These are phyloP conservation scores for Scytalidium lignicola DNA, from an alignment of 2,329 filamentous ascomycete genomes.

Conservation along the genomic window DNA sequence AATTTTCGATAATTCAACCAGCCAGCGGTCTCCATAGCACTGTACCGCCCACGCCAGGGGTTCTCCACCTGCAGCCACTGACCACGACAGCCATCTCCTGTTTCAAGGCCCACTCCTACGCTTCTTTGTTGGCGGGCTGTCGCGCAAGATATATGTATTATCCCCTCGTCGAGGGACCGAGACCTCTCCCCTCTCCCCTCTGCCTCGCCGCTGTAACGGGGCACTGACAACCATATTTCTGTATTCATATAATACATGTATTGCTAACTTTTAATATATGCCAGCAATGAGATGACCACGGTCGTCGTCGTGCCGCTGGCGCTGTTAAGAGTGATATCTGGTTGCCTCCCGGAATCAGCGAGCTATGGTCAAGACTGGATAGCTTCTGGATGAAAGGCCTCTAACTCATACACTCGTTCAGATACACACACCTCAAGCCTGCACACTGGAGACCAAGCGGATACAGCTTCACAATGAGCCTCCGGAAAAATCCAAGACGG, in stretches of 20 bases:
- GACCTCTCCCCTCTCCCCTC: not conserved
- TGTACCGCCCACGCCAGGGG: not conserved
- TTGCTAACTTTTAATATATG: not conserved
- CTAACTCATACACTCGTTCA: not conserved
- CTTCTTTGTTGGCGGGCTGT: not conserved
- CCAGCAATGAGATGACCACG: slow-evolving; percentile 13
- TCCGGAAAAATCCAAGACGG: not conserved
- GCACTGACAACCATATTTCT: not conserved
- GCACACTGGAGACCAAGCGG: not conserved
- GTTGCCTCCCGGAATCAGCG: slow-evolving; percentile 4
- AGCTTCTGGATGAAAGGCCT: not conserved
- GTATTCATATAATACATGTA: not conserved
- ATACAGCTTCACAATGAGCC: not conserved
- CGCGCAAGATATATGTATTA: not conserved
- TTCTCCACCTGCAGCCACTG: not conserved
- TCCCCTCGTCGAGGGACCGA: not conserved
- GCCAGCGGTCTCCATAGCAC: not conserved
- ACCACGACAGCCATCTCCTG: not conserved
- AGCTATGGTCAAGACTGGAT: slow-evolving; percentile 10
- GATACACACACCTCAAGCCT: too few species aligned
- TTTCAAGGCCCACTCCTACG: not conserved
- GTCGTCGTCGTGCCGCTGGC: slow-evolving; percentile 10
- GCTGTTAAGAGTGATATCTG: not conserved
- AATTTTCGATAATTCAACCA: not conserved
- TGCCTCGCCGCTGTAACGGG: not conserved